These are phyloP conservation scores for Zea luxurians DNA, from an alignment of 176 grass and related monocot species.

Conservation along the genomic window DNA sequence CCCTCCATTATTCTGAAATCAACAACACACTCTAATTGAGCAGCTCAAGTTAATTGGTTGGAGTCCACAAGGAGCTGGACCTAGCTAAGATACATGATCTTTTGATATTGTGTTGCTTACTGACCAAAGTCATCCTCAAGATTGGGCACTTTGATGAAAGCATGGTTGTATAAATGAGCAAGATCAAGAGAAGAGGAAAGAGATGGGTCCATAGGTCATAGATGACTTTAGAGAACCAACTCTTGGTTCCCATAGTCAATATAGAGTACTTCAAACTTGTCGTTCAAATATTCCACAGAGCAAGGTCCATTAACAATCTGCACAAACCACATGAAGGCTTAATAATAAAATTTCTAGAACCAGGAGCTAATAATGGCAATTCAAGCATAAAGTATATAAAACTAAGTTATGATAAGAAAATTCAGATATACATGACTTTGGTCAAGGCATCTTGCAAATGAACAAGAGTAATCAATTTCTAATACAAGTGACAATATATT, in stretches of 20 bases:
- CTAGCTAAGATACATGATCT: too few relatives aligned
- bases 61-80: too few relatives aligned
- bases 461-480: too few relatives aligned
- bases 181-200: conserved; percentile 61
- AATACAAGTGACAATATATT: too few relatives aligned
- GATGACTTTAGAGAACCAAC: conserved; percentile 63
- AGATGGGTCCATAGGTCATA: conserved; percentile 68
- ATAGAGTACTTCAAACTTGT: conserved; percentile 94
- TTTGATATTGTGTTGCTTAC: conserved; percentile 77
- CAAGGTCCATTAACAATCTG: conserved; percentile 90
- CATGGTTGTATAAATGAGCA: conserved; percentile 79
- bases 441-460: too few relatives aligned
- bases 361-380: neutral
- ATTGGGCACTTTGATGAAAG: conserved; percentile 72
- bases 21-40: too few relatives aligned
- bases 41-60: too few relatives aligned
- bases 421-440: conserved; percentile 10
- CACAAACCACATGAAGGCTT: conserved; percentile 22
- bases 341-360: neutral
- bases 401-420: neutral
- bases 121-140: conserved; percentile 80
- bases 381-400: neutral
- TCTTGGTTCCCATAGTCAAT: conserved; percentile 98
- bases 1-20: too few relatives aligned
- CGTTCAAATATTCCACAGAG: conserved; percentile 62